Percentiles rank a stretch among this genome's conserved stretches.
Evolutionary conservation across 2,329 filamentous ascomycete species (phyloP).

Genomic region (Xylariaceae sp.): DNA sequence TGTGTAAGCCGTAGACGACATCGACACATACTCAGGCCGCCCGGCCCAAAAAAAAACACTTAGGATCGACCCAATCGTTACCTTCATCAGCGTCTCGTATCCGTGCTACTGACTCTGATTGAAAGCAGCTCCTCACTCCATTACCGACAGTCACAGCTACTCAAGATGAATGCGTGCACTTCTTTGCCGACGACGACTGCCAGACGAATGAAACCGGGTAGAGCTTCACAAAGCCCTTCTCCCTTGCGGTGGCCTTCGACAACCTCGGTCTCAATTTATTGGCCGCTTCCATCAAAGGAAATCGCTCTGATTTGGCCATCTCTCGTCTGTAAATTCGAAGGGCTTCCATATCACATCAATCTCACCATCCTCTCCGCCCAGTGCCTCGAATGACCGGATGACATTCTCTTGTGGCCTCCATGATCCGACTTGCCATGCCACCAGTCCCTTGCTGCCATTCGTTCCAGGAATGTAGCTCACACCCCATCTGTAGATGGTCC

Average conservation of each 20-base stretch:
- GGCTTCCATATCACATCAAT: background rate
- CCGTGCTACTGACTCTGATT: background rate
- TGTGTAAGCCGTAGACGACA: constrained; percentile 2
- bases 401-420: background rate
- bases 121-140: background rate
- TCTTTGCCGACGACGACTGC: background rate
- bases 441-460: background rate
- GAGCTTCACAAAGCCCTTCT: background rate
- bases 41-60: background rate
- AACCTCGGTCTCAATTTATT: background rate
- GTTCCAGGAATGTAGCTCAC: background rate
- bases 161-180: background rate
- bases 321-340: background rate
- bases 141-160: background rate
- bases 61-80: background rate
- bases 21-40: background rate
- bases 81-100: background rate
- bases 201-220: background rate
- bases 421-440: background rate
- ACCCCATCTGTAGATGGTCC: background rate
- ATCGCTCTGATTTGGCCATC: background rate
- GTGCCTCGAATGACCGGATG: background rate
- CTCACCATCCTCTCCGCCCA: background rate
- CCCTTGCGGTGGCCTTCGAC: background rate
- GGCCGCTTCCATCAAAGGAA: background rate